A percentile compares a stretch with the other conserved stretches of the same genome.
Conservation (phyloP, 73 alveolate genomes). For the Breviolum minutum region DNA sequence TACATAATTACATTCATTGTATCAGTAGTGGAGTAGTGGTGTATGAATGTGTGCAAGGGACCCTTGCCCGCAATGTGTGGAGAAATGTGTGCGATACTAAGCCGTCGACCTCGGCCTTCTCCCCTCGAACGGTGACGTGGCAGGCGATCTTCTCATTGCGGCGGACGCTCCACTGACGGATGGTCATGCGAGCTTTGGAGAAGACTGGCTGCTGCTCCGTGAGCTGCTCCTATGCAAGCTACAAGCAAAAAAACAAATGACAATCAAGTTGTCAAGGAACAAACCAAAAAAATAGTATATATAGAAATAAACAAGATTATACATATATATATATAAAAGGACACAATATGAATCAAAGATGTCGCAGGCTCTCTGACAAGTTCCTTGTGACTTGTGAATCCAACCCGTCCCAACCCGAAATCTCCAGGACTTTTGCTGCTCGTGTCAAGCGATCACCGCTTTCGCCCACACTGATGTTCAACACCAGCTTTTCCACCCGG, state of each 20-base stretch:
- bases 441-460: conserved; percentile 95
- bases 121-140: conserved; percentile 97
- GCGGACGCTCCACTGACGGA: conserved; percentile 96
- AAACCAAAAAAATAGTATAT: neutral
- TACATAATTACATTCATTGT: too few species aligned
- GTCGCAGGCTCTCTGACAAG: neutral
- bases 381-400: neutral
- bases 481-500: conserved; percentile 67
- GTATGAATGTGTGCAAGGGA: too few species aligned
- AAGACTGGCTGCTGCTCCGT: conserved; percentile 97
- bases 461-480: conserved; percentile 84
- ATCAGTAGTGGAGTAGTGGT: too few species aligned
- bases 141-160: conserved; percentile 97
- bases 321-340: neutral
- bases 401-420: neutral
- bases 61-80: too few species aligned
- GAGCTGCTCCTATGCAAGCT: conserved; percentile 93
- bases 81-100: too few species aligned
- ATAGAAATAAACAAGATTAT: neutral
- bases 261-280: too few species aligned
- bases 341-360: neutral
- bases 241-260: neutral
- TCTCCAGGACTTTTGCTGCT: conserved; percentile 85
- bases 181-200: conserved; percentile 96
- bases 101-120: conserved; percentile 96